Base-by-base conservation (phyloP, 2,329 filamentous ascomycete genomes). In the Fusarium sp. region DNA sequence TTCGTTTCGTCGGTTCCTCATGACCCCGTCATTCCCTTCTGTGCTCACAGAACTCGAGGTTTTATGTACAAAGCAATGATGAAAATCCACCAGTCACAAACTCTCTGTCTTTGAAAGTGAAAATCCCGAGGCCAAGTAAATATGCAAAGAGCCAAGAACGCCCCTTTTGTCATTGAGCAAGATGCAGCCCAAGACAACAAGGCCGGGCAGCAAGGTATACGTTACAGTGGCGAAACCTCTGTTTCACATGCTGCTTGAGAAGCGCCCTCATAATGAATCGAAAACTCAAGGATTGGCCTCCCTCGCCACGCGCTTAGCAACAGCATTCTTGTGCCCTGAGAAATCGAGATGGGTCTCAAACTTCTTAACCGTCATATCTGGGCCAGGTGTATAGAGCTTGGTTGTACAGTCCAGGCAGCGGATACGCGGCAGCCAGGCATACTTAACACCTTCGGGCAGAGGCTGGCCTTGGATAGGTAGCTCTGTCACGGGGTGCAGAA, bases 281-380 rank as follows among this genome's bases (percentile, higher is more conserved):
- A 19, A 29, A 37, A 33, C 48, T 70, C 44, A 73, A 16, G 39
- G 39, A 35, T 68, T 72, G 19, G 69, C 75, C 42, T 77, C 76
- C 29, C 76, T 70, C 16, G 74, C 76, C 42, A 80, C 71, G 31
- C 83, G 78, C 58, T 72, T 66, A 41, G 78, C 79, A 15, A 95
- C 93, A 76, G 88, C 89, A 74, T 93, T 90, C 76, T 91, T 89
- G 81, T 99, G 96, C 58, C 88, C 86, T 46, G 93, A 89, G 81
- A 97, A 98, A 81, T 92, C 93, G 54, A 98, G 85, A 83, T 99
- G 96, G 3, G 97, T 90, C 82, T 97, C 94, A 72, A 99, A 99
- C 79, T 97, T 97, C 49, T 91, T 91, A 10, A 95, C 93, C 5
- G 94, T 94, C 80, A 89, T 92, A 29, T 92, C 94, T 0, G 95